Evolutionary conservation across 371 early-diverging fungal genomes (phyloP), one percentile per base, ranked within the genome.

Genomic region (Syncephalastrum sp.): DNA sequence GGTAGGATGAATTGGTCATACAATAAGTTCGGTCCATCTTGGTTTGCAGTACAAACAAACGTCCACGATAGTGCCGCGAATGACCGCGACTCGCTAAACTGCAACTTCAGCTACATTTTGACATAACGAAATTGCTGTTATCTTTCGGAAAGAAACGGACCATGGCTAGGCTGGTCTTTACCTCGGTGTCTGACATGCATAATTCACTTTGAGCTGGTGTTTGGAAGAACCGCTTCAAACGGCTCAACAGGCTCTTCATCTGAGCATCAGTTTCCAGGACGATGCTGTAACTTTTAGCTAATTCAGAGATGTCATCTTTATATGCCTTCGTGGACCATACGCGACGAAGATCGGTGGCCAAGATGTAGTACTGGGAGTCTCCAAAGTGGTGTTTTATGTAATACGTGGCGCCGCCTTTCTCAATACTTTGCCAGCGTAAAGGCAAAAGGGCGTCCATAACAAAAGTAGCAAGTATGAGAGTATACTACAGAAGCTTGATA

Each of bases 291-390:
- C 42, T 19, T 5, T 7, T 41, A 7, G 67, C 62, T 29, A 56
- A 47, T 14, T 50, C n/a, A 3, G 43, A 42, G 12, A 67, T 53
- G 6, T 25, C 50, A 7, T 15, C 14, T 0, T 56, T 24, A 41
- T 63, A 21, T 8, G 47, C 63, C 14, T 46, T 27, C 27, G 62
- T 56, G 19, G 33, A 54, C 67, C 67, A 67, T 6, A 63, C 63
- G 29, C 50, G 50, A 5, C 54, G 62, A 24, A 62, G 46, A 57
- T 67, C 60, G 1, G 67, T 62, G 10, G 51, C 49, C 14, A 67
- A 45, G 3, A 67, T 13, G 4, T 51, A 46, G 50, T 67, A 67
- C 13, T 53, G 53, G 6, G 49, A 33, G 1, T 42, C 14, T 7
- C 48, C 67, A 44, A 62, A 62, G 19, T 42, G 27, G 14, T 44